Conservation (phyloP, 176 grass and related monocot genomes). For the Juncus inflexus region DNA sequence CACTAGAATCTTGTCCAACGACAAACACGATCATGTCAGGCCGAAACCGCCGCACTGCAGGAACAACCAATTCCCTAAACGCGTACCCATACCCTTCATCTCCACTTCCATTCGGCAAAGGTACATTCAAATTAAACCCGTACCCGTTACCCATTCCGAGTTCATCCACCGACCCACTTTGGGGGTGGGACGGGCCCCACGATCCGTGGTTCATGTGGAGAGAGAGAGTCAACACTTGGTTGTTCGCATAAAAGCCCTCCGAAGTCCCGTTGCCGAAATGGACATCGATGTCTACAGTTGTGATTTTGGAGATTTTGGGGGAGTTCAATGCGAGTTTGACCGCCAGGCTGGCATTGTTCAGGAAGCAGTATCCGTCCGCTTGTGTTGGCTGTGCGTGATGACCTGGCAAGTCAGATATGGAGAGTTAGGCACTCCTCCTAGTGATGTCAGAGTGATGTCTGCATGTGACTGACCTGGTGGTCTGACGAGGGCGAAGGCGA, state of each 20-base stretch:
- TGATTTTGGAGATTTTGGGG: constrained; percentile 41
- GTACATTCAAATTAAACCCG: constrained; percentile 91
- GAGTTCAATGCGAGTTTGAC: constrained; percentile 70
- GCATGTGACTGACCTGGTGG: constrained; percentile 41
- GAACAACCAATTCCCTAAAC: constrained; percentile 64
- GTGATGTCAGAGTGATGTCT: constrained; percentile 43
- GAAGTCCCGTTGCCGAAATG: constrained; percentile 88
- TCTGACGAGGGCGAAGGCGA: constrained; percentile 69
- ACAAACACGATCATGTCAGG: constrained; percentile 79
- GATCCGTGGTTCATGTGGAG: constrained; percentile 91
- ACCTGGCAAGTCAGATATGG: constrained; percentile 66
- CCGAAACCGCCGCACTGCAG: constrained; percentile 53
- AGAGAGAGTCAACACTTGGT: constrained; percentile 62
- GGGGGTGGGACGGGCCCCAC: constrained; percentile 73
- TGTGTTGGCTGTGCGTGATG: constrained; percentile 70
- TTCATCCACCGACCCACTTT: constrained; percentile 57
- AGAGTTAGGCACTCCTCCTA: constrained; percentile 46
- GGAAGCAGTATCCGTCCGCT: constrained; percentile 87
- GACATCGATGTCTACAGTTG: constrained; percentile 67
- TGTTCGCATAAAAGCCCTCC: constrained; percentile 64
- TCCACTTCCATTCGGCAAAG: constrained; percentile 87
- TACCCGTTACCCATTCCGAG: constrained; percentile 62
- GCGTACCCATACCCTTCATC: constrained; percentile 76
- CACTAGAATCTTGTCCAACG: constrained; percentile 76
- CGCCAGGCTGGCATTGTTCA: constrained; percentile 79